A percentile compares a stretch with the other conserved stretches of the same genome.
Evolutionary conservation across 2,329 filamentous ascomycete genomes (phyloP).

Genomic region (Alternaria sp.): DNA sequence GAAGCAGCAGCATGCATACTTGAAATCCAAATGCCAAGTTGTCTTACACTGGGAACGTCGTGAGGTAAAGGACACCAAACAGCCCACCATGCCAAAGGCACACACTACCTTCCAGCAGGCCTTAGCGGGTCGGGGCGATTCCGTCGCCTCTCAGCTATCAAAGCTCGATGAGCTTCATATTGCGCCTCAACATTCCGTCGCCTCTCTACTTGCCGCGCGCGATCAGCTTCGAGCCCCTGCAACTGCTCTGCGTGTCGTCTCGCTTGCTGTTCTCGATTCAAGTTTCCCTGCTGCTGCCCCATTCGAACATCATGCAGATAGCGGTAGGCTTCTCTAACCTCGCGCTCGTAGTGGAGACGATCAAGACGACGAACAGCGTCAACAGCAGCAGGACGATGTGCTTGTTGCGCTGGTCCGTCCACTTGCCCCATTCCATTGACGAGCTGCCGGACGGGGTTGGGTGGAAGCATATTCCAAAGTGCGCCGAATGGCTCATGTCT

Average conservation of each 20-base stretch:
- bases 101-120: conserved; percentile 1
- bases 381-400: background rate
- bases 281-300: background rate
- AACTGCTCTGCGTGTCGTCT: background rate
- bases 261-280: no score
- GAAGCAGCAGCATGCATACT: background rate
- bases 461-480: conserved; percentile 5
- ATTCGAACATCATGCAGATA: background rate
- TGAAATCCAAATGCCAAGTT: background rate
- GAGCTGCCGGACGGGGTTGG: background rate
- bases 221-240: background rate
- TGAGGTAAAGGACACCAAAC: background rate
- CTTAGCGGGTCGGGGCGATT: background rate
- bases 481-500: conserved; percentile 8
- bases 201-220: background rate
- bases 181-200: background rate
- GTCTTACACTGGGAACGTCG: background rate
- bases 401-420: conserved; percentile 4
- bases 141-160: background rate
- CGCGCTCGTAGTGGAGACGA: background rate
- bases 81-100: background rate
- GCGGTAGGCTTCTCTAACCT: background rate
- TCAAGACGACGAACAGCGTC: background rate
- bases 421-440: background rate
- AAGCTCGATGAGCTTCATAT: background rate